Base-by-base conservation (phyloP, 441 rosid species). In the Raphanus hybrid region DNA sequence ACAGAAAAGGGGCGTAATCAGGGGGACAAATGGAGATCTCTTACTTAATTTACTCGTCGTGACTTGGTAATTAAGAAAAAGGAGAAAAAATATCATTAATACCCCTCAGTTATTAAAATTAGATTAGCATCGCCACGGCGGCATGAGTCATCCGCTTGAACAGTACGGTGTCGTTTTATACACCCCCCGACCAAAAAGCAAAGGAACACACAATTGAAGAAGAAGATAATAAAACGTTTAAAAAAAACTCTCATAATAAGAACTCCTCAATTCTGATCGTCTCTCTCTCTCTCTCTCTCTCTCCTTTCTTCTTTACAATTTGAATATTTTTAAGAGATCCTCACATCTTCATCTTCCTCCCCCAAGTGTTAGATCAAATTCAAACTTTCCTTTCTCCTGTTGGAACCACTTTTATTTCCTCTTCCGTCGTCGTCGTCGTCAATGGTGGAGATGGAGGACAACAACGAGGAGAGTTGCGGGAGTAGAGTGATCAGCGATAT, bases 361-460 rank as follows among this genome's bases (percentile, higher is more conserved):
- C 15, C 8, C 57, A 14, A 50, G 57, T 14, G 57, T 50, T 54
- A 23, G 58, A 54, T 54, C 58, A 54, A 54, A 15, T 54, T 54
- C 23, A 54, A 54, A 54, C 58, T 58, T 58, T 58, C n/a, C 62
- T 58, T 27, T 58, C 15, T 4, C 12, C 48, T 2, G 58, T 54
- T 54, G 23, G 58, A 54, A 54, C 58, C 23, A 54, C 58, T 27
- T 18, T 3, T 6, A 3, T 41, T 10, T 11, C 3, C 4, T 10
- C 11, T 2, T 12, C 5, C 32, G 32, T 29, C 5, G 4, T 29
- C 34, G 1, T 54, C 16, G 70, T 74, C 74, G 75, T 85, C 84
- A 90, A 86, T 81, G 85, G 88, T 81, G 85, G 88, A 80, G 84
- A 87, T 86, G 86, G 90, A 85, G 29, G 87, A 83, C 50, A 83